Base-by-base conservation (phyloP, 805 yeast species). In the Candida caryicola region DNA sequence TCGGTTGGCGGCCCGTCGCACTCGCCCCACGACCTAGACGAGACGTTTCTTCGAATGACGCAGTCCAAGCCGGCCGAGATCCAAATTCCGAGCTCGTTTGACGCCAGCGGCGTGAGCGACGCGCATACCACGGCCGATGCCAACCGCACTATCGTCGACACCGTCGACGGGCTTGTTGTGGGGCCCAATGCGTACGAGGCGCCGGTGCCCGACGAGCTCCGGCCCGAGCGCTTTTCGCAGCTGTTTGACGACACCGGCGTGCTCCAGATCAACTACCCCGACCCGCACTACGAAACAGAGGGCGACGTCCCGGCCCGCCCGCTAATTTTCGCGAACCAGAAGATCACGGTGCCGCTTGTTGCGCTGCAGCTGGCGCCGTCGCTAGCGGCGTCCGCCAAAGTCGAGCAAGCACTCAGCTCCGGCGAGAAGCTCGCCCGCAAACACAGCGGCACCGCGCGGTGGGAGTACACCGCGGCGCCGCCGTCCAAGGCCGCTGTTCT, bases 321-420 rank as follows among this genome's bases (percentile, higher is more conserved):
- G 0, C 74, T 82, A 38, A 59, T 76, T 1, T 81, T 78, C 59
- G 90, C 90, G 1, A 90, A 89, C 4, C 77, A 72, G 43, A 77
- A 74, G 46, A 79, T 80, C 44, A 62, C 60, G 1, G 58, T 85
- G 1, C 69, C 68, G 1, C 47, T 41, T 7, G 33, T 23, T 6
- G 56, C 60, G 9, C 73, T 79, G 0, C 49, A 57, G 2, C 21
- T 17, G 17, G 15, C 42, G 2, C 29, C 34, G 2, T 31, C 36
- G 3, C 35, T 51, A 4, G 28, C 34, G 14, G 33, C 39, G 31
- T 38, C 41, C 12, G 29, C 25, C 17, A 31, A 31, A 14, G 40
- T 41, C 5, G 33, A 36, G 6, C 23, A 27, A 3, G 23, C 27
- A 7, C 23, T 37, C 17, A 17, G 26, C 10, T 17, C 4, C n/a